phyloP scores from a whole-genome alignment of 2,329 filamentous ascomycete species.

The Cladobotryum protrusum region DNA sequence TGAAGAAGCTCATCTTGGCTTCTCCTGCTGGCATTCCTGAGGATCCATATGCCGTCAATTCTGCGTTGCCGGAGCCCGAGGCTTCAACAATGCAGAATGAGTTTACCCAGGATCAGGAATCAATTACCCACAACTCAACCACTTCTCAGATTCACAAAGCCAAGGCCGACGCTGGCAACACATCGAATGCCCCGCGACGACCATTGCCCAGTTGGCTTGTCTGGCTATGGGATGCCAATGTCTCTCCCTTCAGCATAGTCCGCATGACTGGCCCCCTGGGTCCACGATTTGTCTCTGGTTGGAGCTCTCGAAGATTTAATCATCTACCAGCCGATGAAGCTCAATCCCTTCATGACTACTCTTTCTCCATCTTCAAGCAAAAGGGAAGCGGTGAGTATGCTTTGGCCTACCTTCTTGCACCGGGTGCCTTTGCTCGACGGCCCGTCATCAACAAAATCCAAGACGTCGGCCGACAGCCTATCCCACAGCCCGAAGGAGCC shows the following conservation, averaged over 20 bases:
- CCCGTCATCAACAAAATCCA: conserved; percentile 85
- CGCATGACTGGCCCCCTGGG: conserved; percentile 84
- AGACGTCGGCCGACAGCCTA: conserved; percentile 69
- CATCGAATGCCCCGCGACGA: conserved; percentile 34
- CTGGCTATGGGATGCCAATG: conserved; percentile 94
- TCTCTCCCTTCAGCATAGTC: conserved; percentile 89
- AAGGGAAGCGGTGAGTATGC: conserved; percentile 91
- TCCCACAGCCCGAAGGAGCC: conserved; percentile 26
- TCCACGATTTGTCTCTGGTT: conserved; percentile 85
- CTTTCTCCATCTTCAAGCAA: conserved; percentile 90
- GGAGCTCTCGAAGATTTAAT: conserved; percentile 88
- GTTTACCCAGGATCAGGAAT: conserved; percentile 67
- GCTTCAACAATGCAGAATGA: conserved; percentile 71
- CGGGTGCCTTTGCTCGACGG: conserved; percentile 83
- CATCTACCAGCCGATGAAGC: conserved; percentile 77
- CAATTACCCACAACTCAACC: conserved; percentile 31
- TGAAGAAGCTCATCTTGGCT: conserved; percentile 94
- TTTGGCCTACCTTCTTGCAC: conserved; percentile 84
- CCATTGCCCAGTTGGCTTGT: conserved; percentile 79
- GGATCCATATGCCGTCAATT: conserved; percentile 80
- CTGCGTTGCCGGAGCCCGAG: conserved; percentile 70
- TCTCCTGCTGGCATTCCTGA: conserved; percentile 93
- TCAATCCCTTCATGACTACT: conserved; percentile 82
- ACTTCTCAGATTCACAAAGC: conserved; percentile 2
- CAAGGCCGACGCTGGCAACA: conserved; percentile 36